Conservation (phyloP, 805 yeast species). For the Candida argentea region DNA sequence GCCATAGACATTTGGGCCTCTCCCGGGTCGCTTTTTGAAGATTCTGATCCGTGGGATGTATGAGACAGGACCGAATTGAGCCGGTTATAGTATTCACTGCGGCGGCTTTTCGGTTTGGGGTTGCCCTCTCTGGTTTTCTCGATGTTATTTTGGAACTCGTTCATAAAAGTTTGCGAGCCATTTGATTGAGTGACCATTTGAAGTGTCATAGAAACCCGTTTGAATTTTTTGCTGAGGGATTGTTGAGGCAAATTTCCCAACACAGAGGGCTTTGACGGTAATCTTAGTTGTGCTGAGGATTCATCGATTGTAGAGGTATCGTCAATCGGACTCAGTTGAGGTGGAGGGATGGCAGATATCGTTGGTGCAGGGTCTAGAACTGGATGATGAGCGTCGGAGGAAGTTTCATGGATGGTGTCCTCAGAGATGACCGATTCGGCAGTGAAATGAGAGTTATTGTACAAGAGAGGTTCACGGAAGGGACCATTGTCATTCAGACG, state of each 20-base stretch:
- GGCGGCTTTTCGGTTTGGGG: conserved; percentile 8
- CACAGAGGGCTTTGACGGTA: too few species aligned
- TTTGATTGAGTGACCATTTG: conserved; percentile 24
- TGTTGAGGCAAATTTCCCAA: conserved; percentile 26
- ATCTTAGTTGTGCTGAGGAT: too few species aligned
- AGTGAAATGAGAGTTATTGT: background rate
- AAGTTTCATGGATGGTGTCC: background rate
- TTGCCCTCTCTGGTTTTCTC: conserved; percentile 10
- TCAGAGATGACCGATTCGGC: background rate
- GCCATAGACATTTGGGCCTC: background rate
- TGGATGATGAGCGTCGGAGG: background rate
- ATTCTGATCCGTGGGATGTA: conserved; percentile 10
- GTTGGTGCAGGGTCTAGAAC: background rate
- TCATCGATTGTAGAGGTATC: too few species aligned
- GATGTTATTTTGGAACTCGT: conserved; percentile 28
- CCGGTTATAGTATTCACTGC: conserved; percentile 22
- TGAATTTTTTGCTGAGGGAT: conserved; percentile 24
- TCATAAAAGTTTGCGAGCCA: conserved; percentile 31
- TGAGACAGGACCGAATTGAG: conserved; percentile 6
- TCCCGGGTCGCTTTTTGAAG: conserved; percentile 4
- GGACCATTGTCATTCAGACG: too few species aligned
- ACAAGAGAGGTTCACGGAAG: too few species aligned
- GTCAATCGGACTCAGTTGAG: too few species aligned
- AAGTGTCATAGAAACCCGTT: conserved; percentile 26
- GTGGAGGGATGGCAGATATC: too few species aligned